These are phyloP conservation scores for Leptographium galeiforme DNA, from an alignment of 2,329 filamentous ascomycete species.

Conservation along the genomic window DNA sequence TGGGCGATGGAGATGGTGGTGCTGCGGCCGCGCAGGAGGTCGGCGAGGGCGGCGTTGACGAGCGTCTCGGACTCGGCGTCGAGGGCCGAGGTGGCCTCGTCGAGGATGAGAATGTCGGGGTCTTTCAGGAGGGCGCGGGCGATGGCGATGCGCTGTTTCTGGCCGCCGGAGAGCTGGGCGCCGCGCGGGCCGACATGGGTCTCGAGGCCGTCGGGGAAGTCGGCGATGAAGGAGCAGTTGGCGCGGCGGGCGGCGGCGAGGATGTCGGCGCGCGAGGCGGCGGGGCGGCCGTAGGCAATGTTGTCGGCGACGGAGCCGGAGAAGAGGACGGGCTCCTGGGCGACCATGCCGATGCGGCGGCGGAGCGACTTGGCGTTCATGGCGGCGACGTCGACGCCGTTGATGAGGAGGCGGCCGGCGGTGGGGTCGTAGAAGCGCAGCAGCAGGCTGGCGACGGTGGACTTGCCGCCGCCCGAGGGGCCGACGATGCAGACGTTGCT, in stretches of 20 bases:
- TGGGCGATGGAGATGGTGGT: slow-evolving; percentile 98
- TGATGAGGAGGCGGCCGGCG: slow-evolving; percentile 64
- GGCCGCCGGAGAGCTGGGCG: slow-evolving; percentile 85
- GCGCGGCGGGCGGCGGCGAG: slow-evolving; percentile 77
- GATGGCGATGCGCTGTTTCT: slow-evolving; percentile 97
- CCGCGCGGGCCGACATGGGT: slow-evolving; percentile 87
- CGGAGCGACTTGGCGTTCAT: slow-evolving; percentile 93
- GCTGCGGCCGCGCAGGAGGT: slow-evolving; percentile 71
- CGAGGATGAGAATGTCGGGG: slow-evolving; percentile 90
- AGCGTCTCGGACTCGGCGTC: slow-evolving; percentile 95
- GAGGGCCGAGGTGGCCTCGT: slow-evolving; percentile 89
- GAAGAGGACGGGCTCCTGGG: slow-evolving; percentile 89
- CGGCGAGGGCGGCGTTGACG: slow-evolving; percentile 78
- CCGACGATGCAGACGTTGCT: slow-evolving; percentile 95
- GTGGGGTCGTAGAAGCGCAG: slow-evolving; percentile 84
- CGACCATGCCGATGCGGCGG: slow-evolving; percentile 85
- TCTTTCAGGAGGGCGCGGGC: slow-evolving; percentile 88
- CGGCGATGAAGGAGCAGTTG: slow-evolving; percentile 92
- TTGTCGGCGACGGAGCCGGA: slow-evolving; percentile 77
- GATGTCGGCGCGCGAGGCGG: slow-evolving; percentile 67
- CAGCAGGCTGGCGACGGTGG: slow-evolving; percentile 82
- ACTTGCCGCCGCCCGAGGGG: slow-evolving; percentile 91
- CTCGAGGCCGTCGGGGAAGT: slow-evolving; percentile 91
- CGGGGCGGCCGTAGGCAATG: slow-evolving; percentile 79
- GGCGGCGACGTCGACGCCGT: slow-evolving; percentile 65